These are phyloP conservation scores for Lachancea lanzarotensis DNA, from an alignment of 805 yeast species.

Conservation along the genomic window DNA sequence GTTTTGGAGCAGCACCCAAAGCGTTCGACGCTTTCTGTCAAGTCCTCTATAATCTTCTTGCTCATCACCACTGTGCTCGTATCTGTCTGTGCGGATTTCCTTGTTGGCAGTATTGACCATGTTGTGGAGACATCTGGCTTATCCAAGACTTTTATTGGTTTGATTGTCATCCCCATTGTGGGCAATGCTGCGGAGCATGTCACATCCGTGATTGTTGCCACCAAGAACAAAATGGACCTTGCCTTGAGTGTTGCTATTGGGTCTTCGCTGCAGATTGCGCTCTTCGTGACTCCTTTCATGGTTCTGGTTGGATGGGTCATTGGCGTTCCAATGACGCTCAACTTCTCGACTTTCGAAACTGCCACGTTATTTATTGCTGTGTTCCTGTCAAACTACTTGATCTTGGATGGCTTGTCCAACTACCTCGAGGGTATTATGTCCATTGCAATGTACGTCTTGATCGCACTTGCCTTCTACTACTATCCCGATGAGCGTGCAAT, in stretches of 20 bases:
- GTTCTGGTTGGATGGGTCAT: constrained; percentile 91
- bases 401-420: constrained; percentile 90
- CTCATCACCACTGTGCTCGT: constrained; percentile 67
- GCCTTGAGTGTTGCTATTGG: constrained; percentile 98
- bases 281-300: constrained; percentile 92
- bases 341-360: constrained; percentile 89
- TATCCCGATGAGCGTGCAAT: constrained; percentile 55
- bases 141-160: constrained; percentile 91
- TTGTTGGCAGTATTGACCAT: constrained; percentile 89
- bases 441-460: constrained; percentile 74
- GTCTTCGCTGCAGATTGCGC: constrained; percentile 88
- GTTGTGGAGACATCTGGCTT: constrained; percentile 79
- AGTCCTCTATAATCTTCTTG: constrained; percentile 48
- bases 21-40: constrained; percentile 40
- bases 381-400: constrained; percentile 76
- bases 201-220: constrained; percentile 91
- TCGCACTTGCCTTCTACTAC: constrained; percentile 84
- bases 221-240: constrained; percentile 94
- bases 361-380: constrained; percentile 87
- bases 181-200: constrained; percentile 99
- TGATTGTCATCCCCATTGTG: constrained; percentile 89
- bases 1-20: constrained; percentile 21
- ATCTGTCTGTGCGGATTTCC: constrained; percentile 85
- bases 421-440: constrained; percentile 97
- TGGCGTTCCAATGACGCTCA: constrained; percentile 87